Percentiles rank a stretch among this genome's conserved stretches.
phyloP scores from a whole-genome alignment of 148 eudicot genomes.

The Polygonum aviculare region DNA sequence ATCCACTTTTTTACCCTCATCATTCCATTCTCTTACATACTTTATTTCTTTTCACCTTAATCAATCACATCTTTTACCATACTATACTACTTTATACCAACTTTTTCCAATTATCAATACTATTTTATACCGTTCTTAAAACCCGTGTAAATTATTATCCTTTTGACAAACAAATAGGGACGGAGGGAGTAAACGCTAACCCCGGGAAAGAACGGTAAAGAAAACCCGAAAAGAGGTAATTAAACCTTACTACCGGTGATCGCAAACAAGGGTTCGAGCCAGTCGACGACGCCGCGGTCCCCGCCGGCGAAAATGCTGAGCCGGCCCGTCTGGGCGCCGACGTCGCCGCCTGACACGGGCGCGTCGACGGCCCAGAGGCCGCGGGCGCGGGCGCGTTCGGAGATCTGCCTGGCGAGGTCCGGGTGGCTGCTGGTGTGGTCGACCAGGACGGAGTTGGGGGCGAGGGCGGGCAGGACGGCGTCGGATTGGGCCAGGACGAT shows the following conservation, averaged over 20 bases:
- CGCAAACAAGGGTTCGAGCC: constrained; percentile 59
- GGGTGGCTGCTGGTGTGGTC: constrained; percentile 75
- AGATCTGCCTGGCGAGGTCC: constrained; percentile 35
- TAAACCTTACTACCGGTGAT: constrained; percentile 48
- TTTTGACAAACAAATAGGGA: too few species aligned
- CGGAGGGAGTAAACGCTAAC: too few species aligned
- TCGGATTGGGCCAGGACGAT: constrained; percentile 28
- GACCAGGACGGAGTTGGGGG: constrained; percentile 38
- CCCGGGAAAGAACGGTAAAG: too few species aligned
- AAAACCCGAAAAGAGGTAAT: too few species aligned
- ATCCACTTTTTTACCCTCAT: too few species aligned
- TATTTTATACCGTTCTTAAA: too few species aligned
- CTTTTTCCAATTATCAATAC: too few species aligned
- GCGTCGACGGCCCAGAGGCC: constrained; percentile 60
- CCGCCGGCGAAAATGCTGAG: constrained; percentile 72
- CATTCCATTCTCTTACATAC: too few species aligned
- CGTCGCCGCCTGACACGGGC: constrained; percentile 80
- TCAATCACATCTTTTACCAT: too few species aligned
- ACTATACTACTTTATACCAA: too few species aligned
- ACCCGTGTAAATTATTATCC: too few species aligned
- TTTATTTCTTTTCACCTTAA: too few species aligned
- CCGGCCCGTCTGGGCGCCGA: constrained; percentile 68
- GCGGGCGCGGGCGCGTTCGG: constrained; percentile 25
- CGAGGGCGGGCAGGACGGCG: constrained; percentile 32
- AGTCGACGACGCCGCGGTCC: constrained; percentile 34